A percentile compares a stretch with the other conserved stretches of the same genome.
phyloP scores from a whole-genome alignment of 169 alveolate genomes.

The Plasmodium ovale region DNA sequence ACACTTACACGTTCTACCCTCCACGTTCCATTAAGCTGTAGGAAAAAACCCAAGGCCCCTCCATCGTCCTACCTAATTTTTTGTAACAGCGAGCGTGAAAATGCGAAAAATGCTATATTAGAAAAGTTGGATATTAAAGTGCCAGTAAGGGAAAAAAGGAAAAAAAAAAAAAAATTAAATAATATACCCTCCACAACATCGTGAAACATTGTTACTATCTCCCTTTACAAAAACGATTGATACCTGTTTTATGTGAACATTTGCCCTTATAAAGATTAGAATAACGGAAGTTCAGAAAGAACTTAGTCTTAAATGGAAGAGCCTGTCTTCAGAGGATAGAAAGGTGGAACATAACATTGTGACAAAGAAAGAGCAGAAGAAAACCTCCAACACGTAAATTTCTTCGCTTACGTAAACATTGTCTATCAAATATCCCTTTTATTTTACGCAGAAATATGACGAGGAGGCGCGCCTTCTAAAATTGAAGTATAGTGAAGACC shows the following conservation, averaged over 20 bases:
- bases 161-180: too few species aligned
- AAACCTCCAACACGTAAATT: not conserved
- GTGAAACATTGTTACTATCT: too few species aligned
- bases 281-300: conserved; percentile 75
- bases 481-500: conserved; percentile 61
- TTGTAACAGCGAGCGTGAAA: conserved; percentile 67
- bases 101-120: conserved; percentile 30
- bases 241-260: too few species aligned
- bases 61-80: conserved; percentile 70
- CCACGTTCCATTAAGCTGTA: not conserved
- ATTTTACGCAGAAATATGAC: conserved; percentile 22
- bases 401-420: not conserved
- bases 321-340: conserved; percentile 54
- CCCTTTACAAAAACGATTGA: too few species aligned
- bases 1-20: not conserved
- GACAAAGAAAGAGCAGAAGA: not conserved
- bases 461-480: conserved; percentile 67
- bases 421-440: too few species aligned
- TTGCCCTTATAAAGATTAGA: conserved; percentile 31
- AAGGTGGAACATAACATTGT: conserved; percentile 12
- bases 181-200: too few species aligned
- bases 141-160: conserved; percentile 35
- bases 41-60: conserved; percentile 71
- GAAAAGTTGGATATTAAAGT: conserved; percentile 24
- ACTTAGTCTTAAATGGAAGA: conserved; percentile 67